Base-by-base conservation (phyloP, 768 basidiomycete species). In the Omphalotus guepiniiformis region DNA sequence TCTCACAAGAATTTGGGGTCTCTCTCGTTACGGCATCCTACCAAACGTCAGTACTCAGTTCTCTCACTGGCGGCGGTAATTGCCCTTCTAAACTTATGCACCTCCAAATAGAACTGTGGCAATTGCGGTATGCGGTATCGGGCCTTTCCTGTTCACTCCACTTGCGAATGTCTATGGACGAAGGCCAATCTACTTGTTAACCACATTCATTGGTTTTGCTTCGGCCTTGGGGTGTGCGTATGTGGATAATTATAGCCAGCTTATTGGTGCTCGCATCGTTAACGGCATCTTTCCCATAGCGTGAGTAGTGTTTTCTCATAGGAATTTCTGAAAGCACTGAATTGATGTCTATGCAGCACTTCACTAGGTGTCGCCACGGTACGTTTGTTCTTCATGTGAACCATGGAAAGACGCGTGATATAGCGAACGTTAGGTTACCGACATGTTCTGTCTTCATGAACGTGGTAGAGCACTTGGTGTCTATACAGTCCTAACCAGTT, bases 1-100 rank as follows among this genome's bases (percentile, higher is more conserved):
- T 73, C 5, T 60, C 70, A 6, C 53, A 60, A 26, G 69, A 70
- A 48, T 69, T 72, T 41, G 48, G 56, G 18, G 67, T 71, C 21
- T 32, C 65, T 0, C 61, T 55, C 34, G 69, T 70, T 15, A 66
- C 59, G 1, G 70, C 63, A 5, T 71, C 70, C n/a, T 72, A 72
- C 50, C 69, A 72, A 51, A 69, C 68, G 49, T 39, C 1, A 42
- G 7, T 47, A 22, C 11, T 46, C n/a, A n/a, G n/a, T n/a, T n/a
- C n/a, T n/a, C n/a, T n/a, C 8, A 26, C 23, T 27, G 22, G 27
- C 16, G 5, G 6, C 15, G 34, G 15, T 16, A 0, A n/a, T 25
- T 18, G 30, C 9, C 15, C 4, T 12, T 16, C 18, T n/a, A 28
- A 6, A 18, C 12, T 27, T 26, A 28, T 22, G 3, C 8, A 3